Evolutionary conservation across 2,329 filamentous ascomycete species (phyloP).

Genomic region (Aureobasidium melanogenum): DNA sequence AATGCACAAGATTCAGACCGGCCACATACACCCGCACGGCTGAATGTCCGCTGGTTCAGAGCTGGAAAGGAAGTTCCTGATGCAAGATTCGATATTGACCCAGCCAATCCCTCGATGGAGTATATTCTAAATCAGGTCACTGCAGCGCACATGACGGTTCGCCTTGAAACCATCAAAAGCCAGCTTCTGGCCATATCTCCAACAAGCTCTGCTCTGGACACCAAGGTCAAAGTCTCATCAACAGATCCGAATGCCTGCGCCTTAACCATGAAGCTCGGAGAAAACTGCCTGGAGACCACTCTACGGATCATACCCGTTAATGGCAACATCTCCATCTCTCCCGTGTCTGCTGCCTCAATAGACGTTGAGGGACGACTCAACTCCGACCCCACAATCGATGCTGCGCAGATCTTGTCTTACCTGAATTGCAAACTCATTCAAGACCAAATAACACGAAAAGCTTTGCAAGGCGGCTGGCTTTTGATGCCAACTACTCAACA

Average conservation of each 20-base stretch:
- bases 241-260: slow-evolving; percentile 58
- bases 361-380: slow-evolving; percentile 59
- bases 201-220: slow-evolving; percentile 47
- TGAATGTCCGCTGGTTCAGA: slow-evolving; percentile 73
- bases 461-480: slow-evolving; percentile 58
- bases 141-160: slow-evolving; percentile 62
- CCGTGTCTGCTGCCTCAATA: slow-evolving; percentile 33
- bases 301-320: slow-evolving; percentile 68
- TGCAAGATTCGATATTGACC: slow-evolving; percentile 58
- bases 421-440: slow-evolving; percentile 54
- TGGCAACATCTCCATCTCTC: slow-evolving; percentile 64
- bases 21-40: slow-evolving; percentile 23
- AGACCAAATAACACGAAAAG: slow-evolving; percentile 52
- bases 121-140: slow-evolving; percentile 64
- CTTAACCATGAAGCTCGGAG: slow-evolving; percentile 61
- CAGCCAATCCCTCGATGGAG: slow-evolving; percentile 62
- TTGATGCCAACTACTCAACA: slow-evolving; percentile 34
- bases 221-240: slow-evolving; percentile 50
- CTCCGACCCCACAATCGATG: slow-evolving; percentile 49
- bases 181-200: slow-evolving; percentile 51
- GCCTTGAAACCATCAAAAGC: slow-evolving; percentile 58
- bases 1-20: slow-evolving; percentile 14
- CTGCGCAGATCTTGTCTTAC: slow-evolving; percentile 48
- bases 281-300: slow-evolving; percentile 45
- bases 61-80: slow-evolving; percentile 67